Conservation (phyloP, 2,329 filamentous ascomycete genomes). For the Talaromyces sp. region DNA sequence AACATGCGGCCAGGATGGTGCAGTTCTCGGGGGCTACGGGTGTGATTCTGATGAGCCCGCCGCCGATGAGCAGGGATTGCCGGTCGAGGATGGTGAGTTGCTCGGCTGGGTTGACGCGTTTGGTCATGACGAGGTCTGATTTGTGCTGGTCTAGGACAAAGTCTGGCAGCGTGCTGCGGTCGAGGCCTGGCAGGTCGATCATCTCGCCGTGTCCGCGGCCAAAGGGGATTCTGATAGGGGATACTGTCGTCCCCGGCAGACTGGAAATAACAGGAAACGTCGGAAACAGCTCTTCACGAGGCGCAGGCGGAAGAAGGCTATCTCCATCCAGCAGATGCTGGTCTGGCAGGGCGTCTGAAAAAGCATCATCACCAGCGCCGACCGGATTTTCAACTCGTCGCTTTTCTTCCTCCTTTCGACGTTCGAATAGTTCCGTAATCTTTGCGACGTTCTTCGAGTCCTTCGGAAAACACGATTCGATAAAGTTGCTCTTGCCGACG, state of each 20-base stretch:
- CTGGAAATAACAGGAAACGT: conserved; percentile 81
- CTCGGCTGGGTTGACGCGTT: conserved; percentile 62
- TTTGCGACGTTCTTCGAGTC: conserved; percentile 48
- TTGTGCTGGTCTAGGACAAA: conserved; percentile 65
- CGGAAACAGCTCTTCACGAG: conserved; percentile 68
- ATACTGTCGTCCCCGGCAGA: conserved; percentile 88
- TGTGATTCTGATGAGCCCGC: conserved; percentile 82
- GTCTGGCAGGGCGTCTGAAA: neutral
- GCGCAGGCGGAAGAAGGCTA: conserved; percentile 70
- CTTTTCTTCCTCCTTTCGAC: conserved; percentile 17
- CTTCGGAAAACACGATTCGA: conserved; percentile 80
- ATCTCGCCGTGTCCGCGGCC: conserved; percentile 82
- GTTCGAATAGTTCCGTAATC: conserved; percentile 30
- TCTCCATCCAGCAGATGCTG: conserved; percentile 20
- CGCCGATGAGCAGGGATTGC: conserved; percentile 77
- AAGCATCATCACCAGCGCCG: conserved; percentile 11
- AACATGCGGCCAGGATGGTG: conserved; percentile 76
- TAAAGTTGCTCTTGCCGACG: conserved; percentile 91
- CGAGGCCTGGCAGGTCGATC: conserved; percentile 84
- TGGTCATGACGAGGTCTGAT: conserved; percentile 69
- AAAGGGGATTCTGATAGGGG: conserved; percentile 88
- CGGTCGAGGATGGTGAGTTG: conserved; percentile 68
- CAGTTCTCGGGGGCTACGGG: conserved; percentile 55
- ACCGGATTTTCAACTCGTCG: conserved; percentile 13
- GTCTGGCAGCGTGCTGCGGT: conserved; percentile 65